Conservation (phyloP, 2,329 filamentous ascomycete genomes). For the Cercospora nicotianae region DNA sequence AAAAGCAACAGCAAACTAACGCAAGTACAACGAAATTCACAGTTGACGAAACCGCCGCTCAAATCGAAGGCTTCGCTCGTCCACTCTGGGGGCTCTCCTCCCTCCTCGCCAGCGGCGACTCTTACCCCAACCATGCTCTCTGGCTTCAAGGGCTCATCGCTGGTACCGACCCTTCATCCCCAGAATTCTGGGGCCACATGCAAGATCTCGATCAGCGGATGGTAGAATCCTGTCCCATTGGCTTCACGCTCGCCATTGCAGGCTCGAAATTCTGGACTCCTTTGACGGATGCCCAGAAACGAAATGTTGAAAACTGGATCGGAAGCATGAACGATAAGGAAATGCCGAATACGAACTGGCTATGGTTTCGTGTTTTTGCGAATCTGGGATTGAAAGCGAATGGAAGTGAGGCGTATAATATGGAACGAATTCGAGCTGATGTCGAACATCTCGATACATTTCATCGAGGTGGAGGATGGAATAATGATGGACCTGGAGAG, state of each 20-base stretch:
- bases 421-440: conserved; percentile 68
- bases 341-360: conserved; percentile 66
- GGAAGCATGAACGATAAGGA: conserved; percentile 79
- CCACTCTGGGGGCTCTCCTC: conserved; percentile 75
- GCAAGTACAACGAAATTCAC: background rate
- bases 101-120: conserved; percentile 66
- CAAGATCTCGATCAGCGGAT: conserved; percentile 77
- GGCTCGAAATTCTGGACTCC: conserved; percentile 64
- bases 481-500: conserved; percentile 68
- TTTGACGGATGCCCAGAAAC: conserved; percentile 61
- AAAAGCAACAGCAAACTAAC: background rate
- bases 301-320: conserved; percentile 70
- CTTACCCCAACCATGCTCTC: conserved; percentile 63
- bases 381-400: conserved; percentile 77
- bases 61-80: conserved; percentile 73
- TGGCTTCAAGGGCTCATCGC: conserved; percentile 70
- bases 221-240: conserved; percentile 81
- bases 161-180: conserved; percentile 67
- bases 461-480: conserved; percentile 80
- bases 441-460: conserved; percentile 78
- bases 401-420: conserved; percentile 66
- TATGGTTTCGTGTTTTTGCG: conserved; percentile 84
- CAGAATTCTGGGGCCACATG: conserved; percentile 76
- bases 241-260: conserved; percentile 71
- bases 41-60: conserved; percentile 72